phyloP scores from a whole-genome alignment of 495 filamentous ascomycete species.

The Neurospora tetraspora region DNA sequence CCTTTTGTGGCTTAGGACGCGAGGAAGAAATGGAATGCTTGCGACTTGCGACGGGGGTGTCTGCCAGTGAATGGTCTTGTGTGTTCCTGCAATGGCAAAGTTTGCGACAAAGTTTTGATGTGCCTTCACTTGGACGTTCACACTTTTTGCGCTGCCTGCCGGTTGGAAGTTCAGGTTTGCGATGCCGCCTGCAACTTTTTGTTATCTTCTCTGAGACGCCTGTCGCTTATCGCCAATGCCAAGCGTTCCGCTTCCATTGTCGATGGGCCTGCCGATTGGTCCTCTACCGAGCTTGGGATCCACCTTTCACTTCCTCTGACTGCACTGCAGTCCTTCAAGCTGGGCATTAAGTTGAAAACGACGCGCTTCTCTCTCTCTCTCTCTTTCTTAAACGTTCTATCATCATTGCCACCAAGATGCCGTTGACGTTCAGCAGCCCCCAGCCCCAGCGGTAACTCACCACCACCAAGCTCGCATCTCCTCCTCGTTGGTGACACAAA shows the following conservation, averaged over 20 bases:
- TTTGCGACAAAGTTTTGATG: background rate
- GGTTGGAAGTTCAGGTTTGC: background rate
- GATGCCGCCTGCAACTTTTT: background rate
- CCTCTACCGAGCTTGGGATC: background rate
- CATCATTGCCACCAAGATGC: background rate
- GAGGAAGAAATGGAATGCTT: constrained; percentile 26
- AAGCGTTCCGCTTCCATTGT: too few relatives aligned
- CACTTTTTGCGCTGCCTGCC: background rate
- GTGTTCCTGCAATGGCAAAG: background rate
- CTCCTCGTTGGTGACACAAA: background rate
- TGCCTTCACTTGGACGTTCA: background rate
- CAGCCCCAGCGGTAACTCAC: background rate
- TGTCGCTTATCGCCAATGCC: too few relatives aligned
- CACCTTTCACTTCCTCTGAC: background rate
- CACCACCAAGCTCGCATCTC: background rate
- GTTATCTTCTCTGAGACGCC: background rate
- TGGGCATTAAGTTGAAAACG: background rate
- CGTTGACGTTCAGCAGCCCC: too few relatives aligned
- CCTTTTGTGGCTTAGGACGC: constrained; percentile 22
- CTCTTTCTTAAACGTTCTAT: background rate
- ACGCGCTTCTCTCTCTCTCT: background rate
- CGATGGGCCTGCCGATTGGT: background rate
- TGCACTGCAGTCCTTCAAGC: background rate
- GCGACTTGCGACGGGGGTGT: background rate
- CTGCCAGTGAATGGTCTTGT: background rate